These are phyloP conservation scores for Drechmeria coniospora DNA, from an alignment of 2,329 filamentous ascomycete species.

Conservation along the genomic window DNA sequence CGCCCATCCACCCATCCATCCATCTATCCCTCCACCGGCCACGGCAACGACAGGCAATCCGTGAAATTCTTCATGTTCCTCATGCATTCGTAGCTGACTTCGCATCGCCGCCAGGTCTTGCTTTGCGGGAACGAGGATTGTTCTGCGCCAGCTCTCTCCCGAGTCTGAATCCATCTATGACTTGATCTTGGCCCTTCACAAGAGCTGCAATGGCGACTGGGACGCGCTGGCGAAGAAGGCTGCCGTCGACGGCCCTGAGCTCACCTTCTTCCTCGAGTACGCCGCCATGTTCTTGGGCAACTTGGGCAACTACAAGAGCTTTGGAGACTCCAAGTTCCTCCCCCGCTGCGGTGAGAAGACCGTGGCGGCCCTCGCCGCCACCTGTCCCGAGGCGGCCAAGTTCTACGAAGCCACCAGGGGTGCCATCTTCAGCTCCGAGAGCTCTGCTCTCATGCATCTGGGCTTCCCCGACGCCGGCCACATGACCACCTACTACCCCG, in stretches of 20 bases:
- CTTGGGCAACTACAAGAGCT: constrained; percentile 73
- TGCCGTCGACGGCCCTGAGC: constrained; percentile 45
- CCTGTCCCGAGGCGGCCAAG: constrained; percentile 42
- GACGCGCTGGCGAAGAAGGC: constrained; percentile 48
- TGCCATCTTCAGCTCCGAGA: constrained; percentile 54
- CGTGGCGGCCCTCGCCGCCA: constrained; percentile 48
- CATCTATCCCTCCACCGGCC: no score
- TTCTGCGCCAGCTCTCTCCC: constrained; percentile 66
- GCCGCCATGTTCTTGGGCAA: constrained; percentile 67
- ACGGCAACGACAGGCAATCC: no score
- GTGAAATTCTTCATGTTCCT: no score
- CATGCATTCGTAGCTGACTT: background rate
- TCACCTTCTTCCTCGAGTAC: constrained; percentile 61
- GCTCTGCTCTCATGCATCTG: constrained; percentile 53
- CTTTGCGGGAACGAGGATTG: constrained; percentile 61
- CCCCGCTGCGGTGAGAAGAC: constrained; percentile 51
- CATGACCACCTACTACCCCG: constrained; percentile 70
- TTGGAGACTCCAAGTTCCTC: constrained; percentile 73
- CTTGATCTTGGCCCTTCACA: constrained; percentile 60
- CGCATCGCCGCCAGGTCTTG: constrained; percentile 47
- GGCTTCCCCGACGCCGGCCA: constrained; percentile 63
- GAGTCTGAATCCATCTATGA: constrained; percentile 73
- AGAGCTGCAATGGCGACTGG: constrained; percentile 54
- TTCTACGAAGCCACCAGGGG: constrained; percentile 54
- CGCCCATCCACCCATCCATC: no score